phyloP scores from a whole-genome alignment of 1,284 basidiomycete genomes.

The Ustilago xerochloae region DNA sequence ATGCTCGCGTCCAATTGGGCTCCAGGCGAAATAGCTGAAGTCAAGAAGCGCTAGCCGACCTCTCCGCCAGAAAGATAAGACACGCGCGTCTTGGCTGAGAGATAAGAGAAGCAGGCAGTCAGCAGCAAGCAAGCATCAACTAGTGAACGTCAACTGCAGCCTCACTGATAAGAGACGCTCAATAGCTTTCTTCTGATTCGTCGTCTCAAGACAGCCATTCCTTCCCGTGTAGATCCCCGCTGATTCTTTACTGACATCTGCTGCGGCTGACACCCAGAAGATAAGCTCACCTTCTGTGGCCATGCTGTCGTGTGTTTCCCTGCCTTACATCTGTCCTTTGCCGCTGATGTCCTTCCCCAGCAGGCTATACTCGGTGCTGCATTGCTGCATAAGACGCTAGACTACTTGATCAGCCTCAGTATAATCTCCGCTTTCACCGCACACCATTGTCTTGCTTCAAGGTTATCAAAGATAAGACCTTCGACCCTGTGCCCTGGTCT shows the following conservation, averaged over 20 bases:
- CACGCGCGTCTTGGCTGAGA: neutral
- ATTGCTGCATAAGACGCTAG: too few relatives aligned
- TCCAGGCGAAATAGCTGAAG: conserved; percentile 16
- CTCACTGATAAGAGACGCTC: conserved; percentile 2
- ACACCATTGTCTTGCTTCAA: neutral
- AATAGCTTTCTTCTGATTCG: neutral
- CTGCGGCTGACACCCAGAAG: conserved; percentile 10
- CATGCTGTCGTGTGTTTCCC: neutral
- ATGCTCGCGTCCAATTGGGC: neutral
- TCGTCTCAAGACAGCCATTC: neutral
- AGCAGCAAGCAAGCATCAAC: too few relatives aligned
- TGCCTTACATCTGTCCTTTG: too few relatives aligned
- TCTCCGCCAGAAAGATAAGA: conserved; percentile 5
- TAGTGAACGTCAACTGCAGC: neutral
- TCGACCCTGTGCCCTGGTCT: neutral
- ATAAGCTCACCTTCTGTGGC: conserved; percentile 3
- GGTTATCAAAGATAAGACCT: neutral
- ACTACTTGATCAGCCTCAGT: too few relatives aligned
- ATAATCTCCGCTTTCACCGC: conserved; percentile 31
- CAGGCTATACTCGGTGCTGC: too few relatives aligned
- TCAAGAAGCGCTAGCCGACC: conserved; percentile 27
- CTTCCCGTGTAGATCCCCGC: neutral
- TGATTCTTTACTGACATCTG: too few relatives aligned
- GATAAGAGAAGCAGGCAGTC: conserved; percentile 1
- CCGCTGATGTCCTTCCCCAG: too few relatives aligned